phyloP scores from a whole-genome alignment of 768 basidiomycete species.

The Gautieria morchelliformis region DNA sequence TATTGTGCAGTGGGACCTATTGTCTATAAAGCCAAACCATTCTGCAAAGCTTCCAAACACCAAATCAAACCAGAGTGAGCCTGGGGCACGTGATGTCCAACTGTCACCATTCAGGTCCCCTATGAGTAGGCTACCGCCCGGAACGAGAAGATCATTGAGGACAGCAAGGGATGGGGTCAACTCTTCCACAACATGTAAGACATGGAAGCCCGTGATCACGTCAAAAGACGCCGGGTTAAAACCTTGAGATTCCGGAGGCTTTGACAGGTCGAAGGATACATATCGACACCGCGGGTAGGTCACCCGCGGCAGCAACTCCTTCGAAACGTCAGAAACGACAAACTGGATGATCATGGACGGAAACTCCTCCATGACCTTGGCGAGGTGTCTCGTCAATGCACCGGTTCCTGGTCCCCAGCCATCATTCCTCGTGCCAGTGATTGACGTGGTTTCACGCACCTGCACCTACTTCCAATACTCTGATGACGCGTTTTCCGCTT shows the following conservation, averaged over 20 bases:
- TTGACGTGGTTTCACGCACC: not conserved
- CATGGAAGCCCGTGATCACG: constrained; percentile 13
- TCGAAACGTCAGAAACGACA: constrained; percentile 11
- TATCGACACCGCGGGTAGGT: constrained; percentile 5
- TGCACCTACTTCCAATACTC: constrained; percentile 15
- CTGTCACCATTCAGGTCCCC: constrained; percentile 12
- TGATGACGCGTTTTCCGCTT: constrained; percentile 14
- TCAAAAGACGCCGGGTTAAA: constrained; percentile 11
- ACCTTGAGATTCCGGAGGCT: constrained; percentile 9
- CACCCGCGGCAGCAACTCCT: constrained; percentile 13
- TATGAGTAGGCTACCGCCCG: constrained; percentile 12
- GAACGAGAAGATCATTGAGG: constrained; percentile 11
- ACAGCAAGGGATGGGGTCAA: constrained; percentile 2
- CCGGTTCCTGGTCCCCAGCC: constrained; percentile 8
- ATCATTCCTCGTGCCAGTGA: not conserved
- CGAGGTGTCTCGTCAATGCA: constrained; percentile 12
- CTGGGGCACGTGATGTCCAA: constrained; percentile 2
- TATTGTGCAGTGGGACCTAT: constrained; percentile 4
- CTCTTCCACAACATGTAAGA: constrained; percentile 12
- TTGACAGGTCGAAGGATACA: constrained; percentile 11
- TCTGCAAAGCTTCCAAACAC: constrained; percentile 12
- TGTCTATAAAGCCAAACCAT: constrained; percentile 12
- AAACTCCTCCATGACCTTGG: constrained; percentile 1
- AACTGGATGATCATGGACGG: constrained; percentile 12
- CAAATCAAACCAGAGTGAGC: constrained; percentile 11